Percentiles rank a stretch among this genome's conserved stretches.
Evolutionary conservation across 805 yeast species (phyloP).

Genomic region (Kazachstania psychrophila): DNA sequence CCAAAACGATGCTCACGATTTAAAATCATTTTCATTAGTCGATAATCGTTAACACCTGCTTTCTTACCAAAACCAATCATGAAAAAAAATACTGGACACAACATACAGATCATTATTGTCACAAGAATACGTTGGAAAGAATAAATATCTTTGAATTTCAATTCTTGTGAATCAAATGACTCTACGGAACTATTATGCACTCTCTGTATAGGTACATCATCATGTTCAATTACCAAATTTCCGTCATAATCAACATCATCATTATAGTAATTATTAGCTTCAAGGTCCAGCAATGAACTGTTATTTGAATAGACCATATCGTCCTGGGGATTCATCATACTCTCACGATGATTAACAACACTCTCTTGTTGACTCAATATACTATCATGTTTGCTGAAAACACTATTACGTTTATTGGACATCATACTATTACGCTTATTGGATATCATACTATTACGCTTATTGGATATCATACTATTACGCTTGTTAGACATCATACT

Average conservation of each 20-base stretch:
- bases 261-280: no score
- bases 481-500: no score
- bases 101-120: constrained; percentile 12
- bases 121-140: constrained; percentile 16
- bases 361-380: no score
- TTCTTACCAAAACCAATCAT: constrained; percentile 20
- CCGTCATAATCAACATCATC: background rate
- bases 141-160: constrained; percentile 17
- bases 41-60: constrained; percentile 16
- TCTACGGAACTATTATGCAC: constrained; percentile 17
- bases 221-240: constrained; percentile 9
- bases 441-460: no score
- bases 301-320: no score
- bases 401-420: no score
- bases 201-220: constrained; percentile 11
- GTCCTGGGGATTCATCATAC: no score
- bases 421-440: no score
- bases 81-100: constrained; percentile 26
- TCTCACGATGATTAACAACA: no score
- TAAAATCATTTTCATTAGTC: constrained; percentile 22
- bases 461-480: no score
- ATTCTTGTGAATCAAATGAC: constrained; percentile 17
- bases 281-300: no score
- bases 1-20: constrained; percentile 19
- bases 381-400: no score